Base-by-base conservation (phyloP, 1,284 basidiomycete species). In the Ustilago cynodontis region DNA sequence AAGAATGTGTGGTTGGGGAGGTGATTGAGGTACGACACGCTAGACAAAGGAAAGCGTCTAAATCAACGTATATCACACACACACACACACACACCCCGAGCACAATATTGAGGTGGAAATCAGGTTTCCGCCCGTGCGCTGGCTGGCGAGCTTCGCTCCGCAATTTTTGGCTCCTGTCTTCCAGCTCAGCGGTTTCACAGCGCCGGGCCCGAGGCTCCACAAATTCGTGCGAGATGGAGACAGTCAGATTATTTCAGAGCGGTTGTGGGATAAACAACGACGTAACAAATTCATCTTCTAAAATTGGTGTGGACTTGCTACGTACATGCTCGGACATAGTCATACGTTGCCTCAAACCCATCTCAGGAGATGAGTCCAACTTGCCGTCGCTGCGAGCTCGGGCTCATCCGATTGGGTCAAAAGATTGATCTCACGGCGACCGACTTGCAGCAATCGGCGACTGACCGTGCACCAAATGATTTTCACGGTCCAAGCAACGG, bases 401-500 rank as follows among this genome's bases (percentile, higher is more conserved):
- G 24, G n/a, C n/a, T n/a, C 8, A 20, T 57, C 37, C 54, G 54
- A 64, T 64, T 57, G 61, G 54, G 10, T 35, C 35, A 20, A 39
- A 41, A 43, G 35, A n/a, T 43, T 45, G 24, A 39, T 37, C 49
- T 35, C 33, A 58, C 62, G 62, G 62, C 62, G 62, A 58, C 45
- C 55, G 50, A 65, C 28, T 29, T 65, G 62, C 62, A 65, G 54
- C 37, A 51, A 29, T 50, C 62, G 62, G 62, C 54, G 62, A 64
- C 54, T 6, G 47, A 49, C 47, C 22, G 47, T 49, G 47, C 47
- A 24, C 47, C 2, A 49, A 24, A 29, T 24, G 47, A 49, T 49
- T 49, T 49, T 49, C 47, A 49, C 24, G 47, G 45, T 47, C 11
- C n/a, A 47, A 7, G 45, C 8, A 22, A 22, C 45, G 45, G 47